Evolutionary conservation across 768 basidiomycete species (phyloP).

Genomic region (Tricholoma sp.): DNA sequence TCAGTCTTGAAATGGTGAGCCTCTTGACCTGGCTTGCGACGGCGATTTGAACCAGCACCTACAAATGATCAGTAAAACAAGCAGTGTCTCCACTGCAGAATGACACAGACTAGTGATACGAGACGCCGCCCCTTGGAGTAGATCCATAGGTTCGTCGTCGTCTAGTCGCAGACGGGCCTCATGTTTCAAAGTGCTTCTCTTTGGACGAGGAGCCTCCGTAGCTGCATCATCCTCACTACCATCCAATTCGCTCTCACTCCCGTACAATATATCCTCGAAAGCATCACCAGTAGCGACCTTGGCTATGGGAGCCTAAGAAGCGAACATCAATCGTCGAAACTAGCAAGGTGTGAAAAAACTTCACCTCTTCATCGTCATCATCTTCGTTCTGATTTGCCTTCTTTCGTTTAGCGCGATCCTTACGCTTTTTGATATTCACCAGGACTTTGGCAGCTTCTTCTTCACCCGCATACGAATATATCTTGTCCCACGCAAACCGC

Average conservation of each 20-base stretch:
- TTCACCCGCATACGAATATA: slow-evolving; percentile 68
- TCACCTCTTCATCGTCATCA: slow-evolving; percentile 46
- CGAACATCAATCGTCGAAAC: slow-evolving; percentile 3
- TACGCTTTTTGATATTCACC: slow-evolving; percentile 91
- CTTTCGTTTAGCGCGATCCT: slow-evolving; percentile 89
- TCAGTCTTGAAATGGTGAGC: slow-evolving; percentile 85
- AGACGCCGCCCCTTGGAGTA: slow-evolving; percentile 75
- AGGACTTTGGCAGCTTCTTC: slow-evolving; percentile 87
- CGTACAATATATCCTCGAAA: slow-evolving; percentile 96
- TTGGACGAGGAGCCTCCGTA: slow-evolving; percentile 21
- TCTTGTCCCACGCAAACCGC: slow-evolving; percentile 83
- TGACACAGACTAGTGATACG: slow-evolving; percentile 62
- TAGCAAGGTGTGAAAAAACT: not conserved
- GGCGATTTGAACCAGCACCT: slow-evolving; percentile 45
- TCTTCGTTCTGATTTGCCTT: slow-evolving; percentile 58
- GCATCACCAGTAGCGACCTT: slow-evolving; percentile 73
- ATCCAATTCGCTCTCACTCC: slow-evolving; percentile 88
- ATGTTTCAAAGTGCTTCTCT: slow-evolving; percentile 26
- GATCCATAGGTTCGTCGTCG: slow-evolving; percentile 92
- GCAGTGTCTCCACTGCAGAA: not conserved
- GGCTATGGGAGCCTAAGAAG: slow-evolving; percentile 32
- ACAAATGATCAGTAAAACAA: slow-evolving; percentile 1
- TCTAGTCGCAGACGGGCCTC: slow-evolving; percentile 76
- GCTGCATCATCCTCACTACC: slow-evolving; percentile 59
- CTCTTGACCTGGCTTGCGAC: slow-evolving; percentile 81